Base-by-base conservation (phyloP, 2,329 filamentous ascomycete genomes). In the Pseudogymnoascus sp. region DNA sequence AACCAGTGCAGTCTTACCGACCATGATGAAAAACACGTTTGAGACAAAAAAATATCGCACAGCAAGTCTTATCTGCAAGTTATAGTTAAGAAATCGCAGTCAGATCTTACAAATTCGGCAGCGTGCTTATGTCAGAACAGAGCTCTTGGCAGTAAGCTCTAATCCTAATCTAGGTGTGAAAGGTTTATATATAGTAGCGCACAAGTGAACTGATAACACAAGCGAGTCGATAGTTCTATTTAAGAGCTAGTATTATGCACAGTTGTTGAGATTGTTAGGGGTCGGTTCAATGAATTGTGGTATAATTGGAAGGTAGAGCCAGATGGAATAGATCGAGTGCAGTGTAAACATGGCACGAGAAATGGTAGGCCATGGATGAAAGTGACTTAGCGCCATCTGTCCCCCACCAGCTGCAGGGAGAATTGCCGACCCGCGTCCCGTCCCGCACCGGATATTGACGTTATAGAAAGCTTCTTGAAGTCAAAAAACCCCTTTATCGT, bases 1-100 rank as follows among this genome's bases (percentile, higher is more conserved):
- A 28, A 75, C 70, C 9, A 75, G 66, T 16, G 71, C 63, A 11
- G 67, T 43, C 28, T 62, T 62, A 28, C 41, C 12, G 41, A 4
- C 20, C 41, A 47, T 47, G 22, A 47, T 47, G 41, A 28, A 47
- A 16, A 47, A 28, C 22, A 16, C 41, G 20, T 47, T n/a, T 47
- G 12, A 47, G 41, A 47, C 22, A 28, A 28, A 47, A n/a, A 47
- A 28, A 28, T 12, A 28, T 2, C 22, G 20, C 14, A 47, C 6
- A 28, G 20, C 22, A 47, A 47, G 41, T 28, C 22, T 47, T 16
- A 28, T 28, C 41, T 28, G 41, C 14, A 28, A 47, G 14, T 28
- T 47, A 47, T 47, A 47, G 14, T 22, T 43, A 43, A n/a, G 38
- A 39, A 16, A 12, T 41, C 11, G 11, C 41, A 28, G 14, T 47